Evolutionary conservation across 768 basidiomycete genomes (phyloP).

Genomic region (Gyrodon lividus): DNA sequence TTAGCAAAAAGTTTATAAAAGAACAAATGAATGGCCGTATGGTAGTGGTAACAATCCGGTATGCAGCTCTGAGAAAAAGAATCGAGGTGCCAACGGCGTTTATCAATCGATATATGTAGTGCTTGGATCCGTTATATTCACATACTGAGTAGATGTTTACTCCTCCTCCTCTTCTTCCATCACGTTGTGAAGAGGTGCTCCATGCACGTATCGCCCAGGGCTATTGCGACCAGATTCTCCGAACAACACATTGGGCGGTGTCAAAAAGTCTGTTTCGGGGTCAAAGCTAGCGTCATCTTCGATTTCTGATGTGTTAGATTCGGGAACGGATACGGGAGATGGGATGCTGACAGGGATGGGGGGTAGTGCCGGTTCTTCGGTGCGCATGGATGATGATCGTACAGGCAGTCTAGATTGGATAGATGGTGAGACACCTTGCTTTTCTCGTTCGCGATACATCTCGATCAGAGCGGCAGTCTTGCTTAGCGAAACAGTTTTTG

Average conservation of each 20-base stretch:
- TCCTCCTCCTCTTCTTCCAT: constrained; percentile 81
- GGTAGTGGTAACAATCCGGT: constrained; percentile 1
- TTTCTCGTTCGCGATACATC: constrained; percentile 78
- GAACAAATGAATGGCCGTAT: constrained; percentile 12
- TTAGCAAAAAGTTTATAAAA: constrained; percentile 8
- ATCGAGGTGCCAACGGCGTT: constrained; percentile 6
- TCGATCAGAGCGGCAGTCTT: constrained; percentile 80
- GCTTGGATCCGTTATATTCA: constrained; percentile 20
- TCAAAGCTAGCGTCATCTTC: constrained; percentile 30
- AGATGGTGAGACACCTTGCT: constrained; percentile 28
- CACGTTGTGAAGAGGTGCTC: constrained; percentile 84
- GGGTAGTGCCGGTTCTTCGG: constrained; percentile 11
- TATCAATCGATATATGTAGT: constrained; percentile 5
- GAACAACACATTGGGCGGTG: constrained; percentile 35
- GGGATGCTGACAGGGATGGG: constrained; percentile 5
- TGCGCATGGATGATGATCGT: constrained; percentile 20
- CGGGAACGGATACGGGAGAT: constrained; percentile 16
- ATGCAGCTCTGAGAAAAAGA: not conserved
- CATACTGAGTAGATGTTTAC: constrained; percentile 8
- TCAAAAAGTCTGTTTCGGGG: constrained; percentile 21
- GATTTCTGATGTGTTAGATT: constrained; percentile 27
- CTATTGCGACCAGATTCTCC: constrained; percentile 59
- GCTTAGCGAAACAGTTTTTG: constrained; percentile 37
- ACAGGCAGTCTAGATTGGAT: constrained; percentile 36
- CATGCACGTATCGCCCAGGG: constrained; percentile 76